Base-by-base conservation (phyloP, 768 basidiomycete genomes). In the Steccherinum ochraceum region DNA sequence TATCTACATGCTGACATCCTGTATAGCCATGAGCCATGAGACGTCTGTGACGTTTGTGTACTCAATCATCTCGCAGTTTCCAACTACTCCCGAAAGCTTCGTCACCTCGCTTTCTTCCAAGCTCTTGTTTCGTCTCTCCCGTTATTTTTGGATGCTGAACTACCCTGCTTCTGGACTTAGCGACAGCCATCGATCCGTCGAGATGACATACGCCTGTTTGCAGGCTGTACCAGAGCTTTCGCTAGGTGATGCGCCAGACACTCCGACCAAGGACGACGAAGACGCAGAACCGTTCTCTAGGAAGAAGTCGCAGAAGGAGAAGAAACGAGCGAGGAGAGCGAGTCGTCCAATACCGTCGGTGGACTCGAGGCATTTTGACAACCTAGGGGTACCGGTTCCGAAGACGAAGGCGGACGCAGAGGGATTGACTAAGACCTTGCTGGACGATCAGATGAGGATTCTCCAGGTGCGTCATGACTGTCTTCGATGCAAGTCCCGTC, bases 321-420 rank as follows among this genome's bases (percentile, higher is more conserved):
- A 43, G 24, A 52, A 62, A 61, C 47, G 39, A 49, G 39, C 65
- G 48, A 57, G 54, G 52, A 40, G 60, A 52, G 51, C 48, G 30
- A 40, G 47, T 58, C 49, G 49, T 52, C 39, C 20, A 2, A 16
- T 35, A 7, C 16, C 52, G 5, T 2, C 20, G 7, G 26, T 70
- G 11, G 61, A 76, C 35, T 23, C 39, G 10, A 50, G 57, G 4
- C 62, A 60, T 0, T 71, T 76, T 43, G 57, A 56, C 3, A 63
- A 52, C 24, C 57, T 74, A 18, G 61, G 62, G 1, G 23, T 52
- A 1, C 43, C 40, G 11, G 57, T 67, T 1, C 74, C 75, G 4
- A 27, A 26, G 5, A 59, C 52, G 5, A 30, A 40, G 1, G 52
- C 40, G 10, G 68, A 67, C 12, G 63, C 62, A 0, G 24, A 41